Base-by-base conservation (phyloP, 352 stramenopile genomes). In the Peronosclerospora sorghi region DNA sequence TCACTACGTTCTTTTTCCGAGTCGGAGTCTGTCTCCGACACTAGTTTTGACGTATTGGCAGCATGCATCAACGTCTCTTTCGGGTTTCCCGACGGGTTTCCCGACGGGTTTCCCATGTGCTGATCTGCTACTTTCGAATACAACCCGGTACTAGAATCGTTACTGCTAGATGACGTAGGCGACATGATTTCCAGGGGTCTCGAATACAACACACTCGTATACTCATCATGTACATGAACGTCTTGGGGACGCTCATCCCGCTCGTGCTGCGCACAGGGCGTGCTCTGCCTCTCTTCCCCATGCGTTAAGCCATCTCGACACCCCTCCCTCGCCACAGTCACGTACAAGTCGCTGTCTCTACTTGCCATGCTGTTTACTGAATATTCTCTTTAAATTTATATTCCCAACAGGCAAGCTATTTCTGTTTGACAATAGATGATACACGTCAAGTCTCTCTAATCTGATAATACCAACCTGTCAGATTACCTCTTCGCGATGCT, bases 161-260 rank as follows among this genome's bases (percentile, higher is more conserved):
- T 75, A 48, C 67, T 82, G 27, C 69, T 79, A 14, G 69, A 79
- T 0, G 69, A 82, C 8, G 69, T 77, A 12, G 69, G 65, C 34
- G 69, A 82, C 35, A 64, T 61, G 32, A 58, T 39, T 20, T 74
- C 60, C 51, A 58, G 10, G 5, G 41, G 44, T 35, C 43, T 54
- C 18, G 56, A 28, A 30, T 56, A 68, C 32, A 66, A 32, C 3
- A 63, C 55, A 26, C 26, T 65, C 13, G 51, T 56, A 39, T 54
- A 72, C 35, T 64, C 62, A 4, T 29, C 23, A 28, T 56, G n/a
- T n/a, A n/a, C n/a, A n/a, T n/a, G n/a, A n/a, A n/a, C 62, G 28
- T 59, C 51, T 20, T 60, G 47, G 17, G 20, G 36, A 19, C 15
- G 14, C 19, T 29, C 35, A 5, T 37, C 23, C 18, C 15, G 41